These are phyloP conservation scores for Taiozyma sp. DNA, from an alignment of 1,139 yeast species.

Conservation along the genomic window DNA sequence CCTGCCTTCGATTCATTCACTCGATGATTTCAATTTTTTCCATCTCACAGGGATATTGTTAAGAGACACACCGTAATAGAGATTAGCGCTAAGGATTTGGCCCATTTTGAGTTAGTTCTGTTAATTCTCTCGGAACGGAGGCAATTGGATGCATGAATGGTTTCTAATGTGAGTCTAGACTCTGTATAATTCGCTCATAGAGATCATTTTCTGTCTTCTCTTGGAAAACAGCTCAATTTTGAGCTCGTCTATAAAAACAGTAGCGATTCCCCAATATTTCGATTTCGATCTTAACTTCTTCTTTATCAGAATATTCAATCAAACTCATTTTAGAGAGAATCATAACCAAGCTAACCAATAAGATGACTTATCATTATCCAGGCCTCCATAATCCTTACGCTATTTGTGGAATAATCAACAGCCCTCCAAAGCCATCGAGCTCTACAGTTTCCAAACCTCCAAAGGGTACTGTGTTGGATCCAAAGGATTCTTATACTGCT, in stretches of 20 bases:
- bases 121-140: too few relatives aligned
- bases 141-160: not conserved
- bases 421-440: not conserved
- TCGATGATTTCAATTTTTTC: not conserved
- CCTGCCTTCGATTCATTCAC: not conserved
- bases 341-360: not conserved
- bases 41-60: not conserved
- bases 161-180: not conserved
- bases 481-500: not conserved
- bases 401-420: not conserved
- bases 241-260: not conserved
- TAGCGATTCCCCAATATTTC: not conserved
- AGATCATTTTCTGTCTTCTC: not conserved
- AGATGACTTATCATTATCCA: not conserved
- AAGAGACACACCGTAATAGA: not conserved
- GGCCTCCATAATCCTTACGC: not conserved
- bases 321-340: not conserved
- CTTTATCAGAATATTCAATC: not conserved
- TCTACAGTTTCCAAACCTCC: not conserved
- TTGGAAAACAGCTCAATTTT: not conserved
- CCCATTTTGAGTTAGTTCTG: too few relatives aligned
- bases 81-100: not conserved
- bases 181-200: not conserved
- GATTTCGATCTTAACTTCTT: not conserved
- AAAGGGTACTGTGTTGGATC: not conserved